A percentile compares a stretch with the other conserved stretches of the same genome.
Conservation (phyloP, 2,329 filamentous ascomycete genomes). For the Cylindrodendrum hubeiense region DNA sequence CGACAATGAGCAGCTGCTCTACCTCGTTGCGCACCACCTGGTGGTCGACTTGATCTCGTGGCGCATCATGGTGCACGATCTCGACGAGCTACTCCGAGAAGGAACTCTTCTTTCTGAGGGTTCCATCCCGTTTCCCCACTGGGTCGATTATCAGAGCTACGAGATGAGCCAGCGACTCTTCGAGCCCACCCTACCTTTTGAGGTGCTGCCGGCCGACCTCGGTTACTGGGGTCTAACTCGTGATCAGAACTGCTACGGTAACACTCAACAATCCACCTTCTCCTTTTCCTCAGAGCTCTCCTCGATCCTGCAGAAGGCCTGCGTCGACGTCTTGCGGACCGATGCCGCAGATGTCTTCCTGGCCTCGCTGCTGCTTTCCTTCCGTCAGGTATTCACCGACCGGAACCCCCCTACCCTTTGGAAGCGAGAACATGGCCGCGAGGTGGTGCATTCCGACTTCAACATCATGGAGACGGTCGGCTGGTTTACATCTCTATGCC, state of each 20-base stretch:
- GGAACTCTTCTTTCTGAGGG: slow-evolving; percentile 59
- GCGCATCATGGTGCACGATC: slow-evolving; percentile 62
- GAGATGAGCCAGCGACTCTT: slow-evolving; percentile 48
- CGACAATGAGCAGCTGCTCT: slow-evolving; percentile 61
- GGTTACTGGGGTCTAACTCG: slow-evolving; percentile 62
- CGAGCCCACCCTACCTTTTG: slow-evolving; percentile 53
- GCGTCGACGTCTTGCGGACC: slow-evolving; percentile 62
- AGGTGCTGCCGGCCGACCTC: slow-evolving; percentile 54
- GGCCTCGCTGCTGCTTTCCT: slow-evolving; percentile 66
- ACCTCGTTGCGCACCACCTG: slow-evolving; percentile 64
- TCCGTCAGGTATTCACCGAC: slow-evolving; percentile 67
- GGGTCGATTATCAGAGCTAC: slow-evolving; percentile 60
- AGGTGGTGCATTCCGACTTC: slow-evolving; percentile 57
- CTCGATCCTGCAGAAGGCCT: slow-evolving; percentile 55
- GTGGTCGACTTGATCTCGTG: slow-evolving; percentile 65
- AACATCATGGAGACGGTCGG: slow-evolving; percentile 70
- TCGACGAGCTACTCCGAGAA: slow-evolving; percentile 61
- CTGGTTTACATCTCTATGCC: slow-evolving; percentile 71
- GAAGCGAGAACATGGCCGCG: slow-evolving; percentile 65
- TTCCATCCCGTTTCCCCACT: slow-evolving; percentile 62
- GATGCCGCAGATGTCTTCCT: slow-evolving; percentile 67
- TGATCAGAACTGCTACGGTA: slow-evolving; percentile 59
- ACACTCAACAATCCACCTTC: slow-evolving; percentile 57
- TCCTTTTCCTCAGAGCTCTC: slow-evolving; percentile 57
- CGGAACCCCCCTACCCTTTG: slow-evolving; percentile 64